Evolutionary conservation across 2,329 filamentous ascomycete species (phyloP).

Genomic region (Shiraia sp.): DNA sequence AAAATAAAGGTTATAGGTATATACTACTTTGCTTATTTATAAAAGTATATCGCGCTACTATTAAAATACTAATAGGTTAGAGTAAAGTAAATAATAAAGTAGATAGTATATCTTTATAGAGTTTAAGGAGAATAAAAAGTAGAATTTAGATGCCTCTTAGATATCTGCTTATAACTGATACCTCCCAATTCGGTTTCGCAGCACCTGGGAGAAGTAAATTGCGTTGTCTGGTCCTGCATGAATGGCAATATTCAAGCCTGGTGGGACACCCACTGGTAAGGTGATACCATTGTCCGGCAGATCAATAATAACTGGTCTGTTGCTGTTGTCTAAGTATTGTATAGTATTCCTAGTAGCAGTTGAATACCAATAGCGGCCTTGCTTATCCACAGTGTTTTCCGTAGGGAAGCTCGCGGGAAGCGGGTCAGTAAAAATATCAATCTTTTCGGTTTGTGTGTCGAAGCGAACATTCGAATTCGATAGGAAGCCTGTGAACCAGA

Average conservation of each 20-base stretch:
- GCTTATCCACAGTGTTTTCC: constrained; percentile 11
- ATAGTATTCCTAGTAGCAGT: constrained; percentile 14
- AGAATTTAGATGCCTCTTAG: too few relatives aligned
- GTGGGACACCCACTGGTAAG: constrained; percentile 8
- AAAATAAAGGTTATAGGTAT: too few relatives aligned
- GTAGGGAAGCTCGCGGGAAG: constrained; percentile 7
- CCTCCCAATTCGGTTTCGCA: constrained; percentile 14
- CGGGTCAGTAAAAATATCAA: constrained; percentile 12
- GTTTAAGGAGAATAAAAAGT: too few relatives aligned
- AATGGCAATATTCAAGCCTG: constrained; percentile 13
- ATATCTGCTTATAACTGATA: background rate
- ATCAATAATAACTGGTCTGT: constrained; percentile 12
- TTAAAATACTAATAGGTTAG: too few relatives aligned
- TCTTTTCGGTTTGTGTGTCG: constrained; percentile 11
- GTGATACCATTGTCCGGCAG: constrained; percentile 14
- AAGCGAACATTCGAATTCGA: constrained; percentile 16
- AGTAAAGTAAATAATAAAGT: too few relatives aligned
- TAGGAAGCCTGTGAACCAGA: constrained; percentile 15
- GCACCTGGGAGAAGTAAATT: constrained; percentile 15
- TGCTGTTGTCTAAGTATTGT: constrained; percentile 12
- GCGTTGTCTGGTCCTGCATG: constrained; percentile 12
- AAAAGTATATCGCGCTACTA: too few relatives aligned
- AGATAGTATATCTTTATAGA: too few relatives aligned
- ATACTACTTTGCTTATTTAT: too few relatives aligned
- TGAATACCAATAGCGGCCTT: constrained; percentile 14